Conservation (phyloP, 2,329 filamentous ascomycete genomes). For the Penicillium sp. region DNA sequence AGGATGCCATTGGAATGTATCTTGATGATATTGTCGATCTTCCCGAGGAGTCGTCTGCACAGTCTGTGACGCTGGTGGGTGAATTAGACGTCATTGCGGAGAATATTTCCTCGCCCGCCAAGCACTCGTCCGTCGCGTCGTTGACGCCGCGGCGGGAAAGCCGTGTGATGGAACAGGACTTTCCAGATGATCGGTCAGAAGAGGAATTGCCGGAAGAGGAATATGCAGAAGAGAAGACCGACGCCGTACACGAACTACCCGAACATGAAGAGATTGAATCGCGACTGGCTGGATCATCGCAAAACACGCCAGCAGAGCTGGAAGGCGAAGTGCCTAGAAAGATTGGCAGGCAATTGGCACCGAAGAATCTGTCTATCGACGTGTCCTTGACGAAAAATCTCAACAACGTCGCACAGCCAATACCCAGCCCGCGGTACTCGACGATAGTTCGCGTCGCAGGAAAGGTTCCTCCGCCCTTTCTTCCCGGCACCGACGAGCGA, state of each 20-base stretch:
- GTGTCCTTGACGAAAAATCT: not conserved
- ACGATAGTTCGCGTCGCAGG: conserved; percentile 30
- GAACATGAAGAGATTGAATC: conserved; percentile 1
- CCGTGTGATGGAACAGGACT: not conserved
- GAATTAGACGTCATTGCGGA: conserved; percentile 12
- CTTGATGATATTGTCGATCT: conserved; percentile 53
- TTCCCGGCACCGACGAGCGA: conserved; percentile 42
- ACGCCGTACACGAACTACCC: not conserved
- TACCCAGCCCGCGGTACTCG: conserved; percentile 21
- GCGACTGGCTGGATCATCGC: conserved; percentile 11
- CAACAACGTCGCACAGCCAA: conserved; percentile 15
- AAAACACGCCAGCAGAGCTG: not conserved
- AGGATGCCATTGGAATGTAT: conserved; percentile 60
- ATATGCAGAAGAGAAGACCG: not conserved
- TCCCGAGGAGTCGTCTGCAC: conserved; percentile 31
- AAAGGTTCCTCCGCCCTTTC: conserved; percentile 35
- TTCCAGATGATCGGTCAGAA: not conserved
- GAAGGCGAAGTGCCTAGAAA: conserved; percentile 6
- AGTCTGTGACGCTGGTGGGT: not conserved
- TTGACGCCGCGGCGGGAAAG: not conserved
- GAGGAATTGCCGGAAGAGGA: not conserved
- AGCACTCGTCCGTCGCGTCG: conserved; percentile 2
- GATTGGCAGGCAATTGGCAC: conserved; percentile 5
- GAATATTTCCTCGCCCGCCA: conserved; percentile 6
- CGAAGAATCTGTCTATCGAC: conserved; percentile 10